phyloP scores from a whole-genome alignment of 257 asterid genomes.

The Cinchona pubescens region DNA sequence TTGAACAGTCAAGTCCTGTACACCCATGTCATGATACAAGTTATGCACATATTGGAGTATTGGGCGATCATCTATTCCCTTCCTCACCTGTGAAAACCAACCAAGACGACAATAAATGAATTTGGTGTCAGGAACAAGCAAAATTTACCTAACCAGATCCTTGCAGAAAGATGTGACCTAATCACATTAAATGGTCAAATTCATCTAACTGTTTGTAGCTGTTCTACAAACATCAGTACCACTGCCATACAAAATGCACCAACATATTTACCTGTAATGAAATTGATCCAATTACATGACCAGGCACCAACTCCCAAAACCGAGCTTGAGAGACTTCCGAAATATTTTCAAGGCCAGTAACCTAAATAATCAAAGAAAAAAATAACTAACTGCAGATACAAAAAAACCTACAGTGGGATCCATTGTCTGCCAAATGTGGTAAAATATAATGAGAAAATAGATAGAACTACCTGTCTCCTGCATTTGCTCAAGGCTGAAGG shows the following conservation, averaged over 20 bases:
- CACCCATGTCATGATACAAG: slow-evolving; percentile 79
- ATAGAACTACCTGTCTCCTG: slow-evolving; percentile 71
- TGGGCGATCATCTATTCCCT: slow-evolving; percentile 61
- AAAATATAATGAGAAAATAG: not conserved
- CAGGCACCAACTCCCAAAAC: slow-evolving; percentile 92
- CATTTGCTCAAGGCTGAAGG: slow-evolving; percentile 84
- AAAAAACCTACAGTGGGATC: too few relatives aligned
- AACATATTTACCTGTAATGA: slow-evolving; percentile 56
- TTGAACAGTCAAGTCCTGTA: slow-evolving; percentile 79
- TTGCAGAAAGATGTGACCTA: not conserved
- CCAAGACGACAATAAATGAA: slow-evolving; percentile 12
- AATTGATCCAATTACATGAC: slow-evolving; percentile 80
- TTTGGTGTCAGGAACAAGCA: not conserved
- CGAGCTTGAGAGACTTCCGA: slow-evolving; percentile 74
- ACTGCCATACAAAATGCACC: not conserved
- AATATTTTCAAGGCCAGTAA: slow-evolving; percentile 61
- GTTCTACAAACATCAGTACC: not conserved
- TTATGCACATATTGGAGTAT: slow-evolving; percentile 69
- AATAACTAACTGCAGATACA: not conserved
- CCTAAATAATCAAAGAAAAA: slow-evolving; percentile 30
- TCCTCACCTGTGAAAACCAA: slow-evolving; percentile 51
- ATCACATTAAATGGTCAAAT: not conserved
- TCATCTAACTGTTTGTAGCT: too few relatives aligned
- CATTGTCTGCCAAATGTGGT: not conserved
- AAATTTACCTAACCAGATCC: not conserved